Percentiles rank a stretch among this genome's conserved stretches.
phyloP scores from a whole-genome alignment of 2,329 filamentous ascomycete species.

The Fusarium devonianum region DNA sequence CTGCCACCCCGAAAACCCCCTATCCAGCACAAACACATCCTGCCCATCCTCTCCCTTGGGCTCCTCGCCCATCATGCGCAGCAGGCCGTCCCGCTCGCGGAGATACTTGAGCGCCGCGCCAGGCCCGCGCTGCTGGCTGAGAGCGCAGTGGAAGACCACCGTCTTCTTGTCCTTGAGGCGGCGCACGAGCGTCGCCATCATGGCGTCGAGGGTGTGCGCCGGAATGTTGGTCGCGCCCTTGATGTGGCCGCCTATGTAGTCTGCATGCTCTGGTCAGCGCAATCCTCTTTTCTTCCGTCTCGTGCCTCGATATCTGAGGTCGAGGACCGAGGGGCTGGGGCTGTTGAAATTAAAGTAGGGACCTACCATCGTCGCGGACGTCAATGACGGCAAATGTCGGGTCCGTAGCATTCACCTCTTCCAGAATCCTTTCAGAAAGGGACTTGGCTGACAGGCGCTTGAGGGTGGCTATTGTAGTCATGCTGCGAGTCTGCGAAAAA shows the following conservation, averaged over 20 bases:
- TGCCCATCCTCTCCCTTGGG: constrained; percentile 68
- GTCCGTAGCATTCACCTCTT: constrained; percentile 51
- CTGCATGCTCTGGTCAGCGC: constrained; percentile 51
- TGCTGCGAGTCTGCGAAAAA: constrained; percentile 38
- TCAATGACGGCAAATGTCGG: constrained; percentile 78
- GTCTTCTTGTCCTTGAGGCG: constrained; percentile 77
- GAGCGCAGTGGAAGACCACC: constrained; percentile 92
- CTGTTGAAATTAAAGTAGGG: background rate
- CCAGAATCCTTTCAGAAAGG: constrained; percentile 71
- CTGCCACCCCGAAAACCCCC: constrained; percentile 90
- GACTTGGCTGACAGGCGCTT: constrained; percentile 71
- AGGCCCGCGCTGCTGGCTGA: constrained; percentile 91
- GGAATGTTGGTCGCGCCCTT: constrained; percentile 78
- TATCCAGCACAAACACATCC: constrained; percentile 80
- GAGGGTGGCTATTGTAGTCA: constrained; percentile 67
- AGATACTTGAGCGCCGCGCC: constrained; percentile 82
- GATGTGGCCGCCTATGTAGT: constrained; percentile 93
- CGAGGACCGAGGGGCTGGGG: no score
- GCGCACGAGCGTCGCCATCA: constrained; percentile 82
- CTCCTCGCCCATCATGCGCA: constrained; percentile 44
- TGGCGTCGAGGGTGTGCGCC: constrained; percentile 73
- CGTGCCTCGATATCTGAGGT: no score
- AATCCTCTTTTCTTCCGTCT: no score
- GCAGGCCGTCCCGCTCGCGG: constrained; percentile 67
- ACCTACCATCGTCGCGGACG: constrained; percentile 80